A percentile compares a stretch with the other conserved stretches of the same genome.
These are phyloP conservation scores for Bassia scoparia DNA, from an alignment of 148 eudicot species.

Conservation along the genomic window DNA sequence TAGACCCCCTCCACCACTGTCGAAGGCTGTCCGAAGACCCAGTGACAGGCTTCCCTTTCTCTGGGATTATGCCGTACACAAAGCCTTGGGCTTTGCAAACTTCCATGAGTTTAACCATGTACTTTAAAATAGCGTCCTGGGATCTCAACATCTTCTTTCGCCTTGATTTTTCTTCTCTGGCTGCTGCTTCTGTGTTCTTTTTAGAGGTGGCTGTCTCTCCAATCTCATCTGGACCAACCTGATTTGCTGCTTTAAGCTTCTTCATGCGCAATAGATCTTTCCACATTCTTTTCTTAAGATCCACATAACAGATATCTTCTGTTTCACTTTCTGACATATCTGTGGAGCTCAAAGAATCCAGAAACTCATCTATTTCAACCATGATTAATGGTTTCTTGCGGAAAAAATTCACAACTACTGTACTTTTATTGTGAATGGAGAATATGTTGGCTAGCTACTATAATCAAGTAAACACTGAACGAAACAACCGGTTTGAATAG, in stretches of 20 bases:
- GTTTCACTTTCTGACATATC: constrained; percentile 24
- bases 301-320: constrained; percentile 37
- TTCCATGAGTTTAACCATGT: constrained; percentile 49
- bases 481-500: not conserved
- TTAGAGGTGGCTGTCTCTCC: not conserved
- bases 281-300: constrained; percentile 47
- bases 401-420: not conserved
- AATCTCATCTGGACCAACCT: not conserved
- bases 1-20: constrained; percentile 36
- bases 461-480: not conserved
- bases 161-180: constrained; percentile 39
- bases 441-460: not conserved
- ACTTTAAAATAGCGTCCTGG: constrained; percentile 56
- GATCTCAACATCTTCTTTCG: constrained; percentile 59
- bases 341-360: constrained; percentile 20
- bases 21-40: constrained; percentile 40
- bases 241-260: constrained; percentile 31
- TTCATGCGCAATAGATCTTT: constrained; percentile 44
- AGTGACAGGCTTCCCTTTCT: constrained; percentile 39
- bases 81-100: constrained; percentile 40
- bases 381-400: constrained; percentile 8
- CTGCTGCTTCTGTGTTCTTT: not conserved
- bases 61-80: constrained; percentile 42
- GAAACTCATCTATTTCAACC: constrained; percentile 30
- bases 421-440: not conserved